Base-by-base conservation (phyloP, 495 filamentous ascomycete genomes). In the Acidiella bohemica region DNA sequence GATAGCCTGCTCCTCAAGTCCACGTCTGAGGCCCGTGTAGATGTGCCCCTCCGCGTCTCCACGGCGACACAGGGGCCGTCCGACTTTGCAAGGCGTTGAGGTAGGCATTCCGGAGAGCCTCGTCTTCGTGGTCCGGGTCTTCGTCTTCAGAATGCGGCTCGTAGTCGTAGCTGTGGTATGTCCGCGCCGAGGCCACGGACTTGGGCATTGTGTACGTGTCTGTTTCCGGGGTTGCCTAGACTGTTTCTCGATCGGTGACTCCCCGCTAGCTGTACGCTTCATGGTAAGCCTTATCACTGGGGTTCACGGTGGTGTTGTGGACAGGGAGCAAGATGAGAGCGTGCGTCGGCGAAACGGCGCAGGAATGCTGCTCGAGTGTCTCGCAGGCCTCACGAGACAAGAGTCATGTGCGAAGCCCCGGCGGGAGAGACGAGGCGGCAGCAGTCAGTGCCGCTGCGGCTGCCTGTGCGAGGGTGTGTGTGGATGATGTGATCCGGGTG, bases 21-120 rank as follows among this genome's bases (percentile, higher is more conserved):
- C 23, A 55, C n/a, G 16, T 60, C 56, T 1, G 55, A 56, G 11
- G 53, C 38, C 16, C 50, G 27, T 4, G 53, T 38, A 0, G 46
- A 51, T 10, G 37, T 24, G 14, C 49, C 22, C 20, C 32, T 36
- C 38, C 55, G 35, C 0, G 42, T 27, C 11, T 44, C 46, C 10
- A 44, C 34, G 53, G 53, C 5, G 53, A 53, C 12, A 32, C 35
- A 1, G 52, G 49, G 12, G 38, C 17, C 1, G 45, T 49, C 17
- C 20, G 51, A 28, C 37, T 45, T 6, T 37, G 33, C 7, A 14
- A n/a, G 10, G 37, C 21, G 32, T 50, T 46, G 8, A 12, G 24
- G 21, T 35, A 36, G 2, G 47, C 27, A 20, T 50, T 45, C 6
- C 32, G 35, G 24, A 27, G 31, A 3, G 41, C 42, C 13, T 35